Evolutionary conservation across 805 yeast genomes (phyloP), one percentile per base, ranked within the genome.

Genomic region (Ogataea nonfermentans): DNA sequence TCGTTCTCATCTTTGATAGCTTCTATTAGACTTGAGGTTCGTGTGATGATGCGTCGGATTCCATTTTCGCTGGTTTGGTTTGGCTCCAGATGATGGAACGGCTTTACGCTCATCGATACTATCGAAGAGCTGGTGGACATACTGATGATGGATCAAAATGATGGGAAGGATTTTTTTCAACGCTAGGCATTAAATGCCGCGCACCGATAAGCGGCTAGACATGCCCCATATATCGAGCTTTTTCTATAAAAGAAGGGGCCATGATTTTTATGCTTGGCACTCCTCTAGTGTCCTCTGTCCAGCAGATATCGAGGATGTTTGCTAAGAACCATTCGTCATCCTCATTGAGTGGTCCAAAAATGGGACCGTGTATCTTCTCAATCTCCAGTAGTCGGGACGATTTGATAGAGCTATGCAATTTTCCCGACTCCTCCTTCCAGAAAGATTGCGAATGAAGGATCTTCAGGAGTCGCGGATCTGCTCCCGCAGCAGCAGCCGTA

Each of bases 1-100:
- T 44, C 43, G 38, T 61, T 59, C 25, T 60, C 65, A 29, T 61
- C 63, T 26, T 43, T 46, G n/a, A 60, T 45, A 10, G 60, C 59
- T 11, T 57, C 56, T 0, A 60, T 25, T 1, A 57, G 35, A 9
- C 52, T 50, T 3, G 63, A 51, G 1, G 60, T 51, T 28, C 57
- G 37, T 1, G 61, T 47, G 3, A 54, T 10, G 1, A 51, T 20
- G 16, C 28, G 17, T 24, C 19, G 11, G 24, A 33, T 17, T 9
- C 33, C 19, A 19, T 11, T 8, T 2, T 26, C 13, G 24, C 6
- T 16, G 10, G 26, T 6, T 9, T 19, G 10, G 6, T 12, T 5
- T n/a, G 8, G 25, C 14, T 7, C 33, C 13, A 13, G 17, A 15
- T 6, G 13, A 11, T 30, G 16, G 16, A 17, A 13, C 2, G 33